Percentiles rank a stretch among this genome's conserved stretches.
Evolutionary conservation across 2,329 filamentous ascomycete species (phyloP).

Genomic region (Arthroderma sp.): DNA sequence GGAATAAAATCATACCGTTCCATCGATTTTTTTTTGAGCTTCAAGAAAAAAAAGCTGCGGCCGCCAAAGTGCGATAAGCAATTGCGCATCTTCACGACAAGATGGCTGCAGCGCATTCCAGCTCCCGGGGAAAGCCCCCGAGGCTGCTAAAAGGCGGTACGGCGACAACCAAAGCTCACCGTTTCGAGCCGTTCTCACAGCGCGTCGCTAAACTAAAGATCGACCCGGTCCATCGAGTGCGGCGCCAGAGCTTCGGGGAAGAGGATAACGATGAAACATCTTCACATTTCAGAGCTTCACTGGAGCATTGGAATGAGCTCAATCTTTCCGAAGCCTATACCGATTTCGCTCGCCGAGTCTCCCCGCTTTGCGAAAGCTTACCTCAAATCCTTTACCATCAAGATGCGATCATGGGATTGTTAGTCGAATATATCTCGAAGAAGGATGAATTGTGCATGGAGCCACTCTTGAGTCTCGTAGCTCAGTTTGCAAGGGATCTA

Average conservation of each 20-base stretch:
- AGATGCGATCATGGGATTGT: constrained; percentile 63
- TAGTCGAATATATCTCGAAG: constrained; percentile 63
- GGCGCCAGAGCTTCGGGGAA: constrained; percentile 65
- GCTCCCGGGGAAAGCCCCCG: constrained; percentile 54
- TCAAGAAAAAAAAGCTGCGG: constrained; percentile 2
- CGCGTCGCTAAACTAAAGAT: constrained; percentile 87
- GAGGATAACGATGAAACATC: constrained; percentile 61
- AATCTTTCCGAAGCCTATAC: constrained; percentile 76
- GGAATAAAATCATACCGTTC: constrained; percentile 18
- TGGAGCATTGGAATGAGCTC: constrained; percentile 82
- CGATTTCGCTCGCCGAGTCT: constrained; percentile 60
- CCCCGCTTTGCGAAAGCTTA: constrained; percentile 73
- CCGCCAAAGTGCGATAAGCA: not conserved
- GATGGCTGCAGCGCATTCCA: constrained; percentile 44
- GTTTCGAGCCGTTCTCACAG: constrained; percentile 81
- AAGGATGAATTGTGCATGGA: constrained; percentile 72
- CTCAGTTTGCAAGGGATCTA: constrained; percentile 88
- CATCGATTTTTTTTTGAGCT: constrained; percentile 28
- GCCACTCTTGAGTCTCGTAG: constrained; percentile 73
- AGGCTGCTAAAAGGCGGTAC: constrained; percentile 57
- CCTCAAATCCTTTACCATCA: constrained; percentile 87
- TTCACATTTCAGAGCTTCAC: constrained; percentile 73
- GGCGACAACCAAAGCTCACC: constrained; percentile 65
- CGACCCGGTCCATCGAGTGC: constrained; percentile 81
- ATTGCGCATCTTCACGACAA: constrained; percentile 10